phyloP scores from a whole-genome alignment of 345 rosid species.

The Eucalyptus cloeziana region DNA sequence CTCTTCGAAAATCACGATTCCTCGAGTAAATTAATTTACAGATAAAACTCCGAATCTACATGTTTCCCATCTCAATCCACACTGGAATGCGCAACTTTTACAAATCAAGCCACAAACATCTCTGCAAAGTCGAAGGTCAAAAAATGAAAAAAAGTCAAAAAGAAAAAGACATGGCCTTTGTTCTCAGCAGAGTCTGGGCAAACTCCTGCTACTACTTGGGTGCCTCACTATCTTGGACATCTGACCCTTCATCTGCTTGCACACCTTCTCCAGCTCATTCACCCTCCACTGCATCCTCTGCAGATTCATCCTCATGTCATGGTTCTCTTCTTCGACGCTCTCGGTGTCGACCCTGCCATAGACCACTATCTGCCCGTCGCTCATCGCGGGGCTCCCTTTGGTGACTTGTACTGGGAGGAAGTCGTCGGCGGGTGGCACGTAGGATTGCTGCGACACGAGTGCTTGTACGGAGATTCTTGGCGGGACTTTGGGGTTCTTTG shows the following conservation, averaged over 20 bases:
- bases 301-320: constrained; percentile 14
- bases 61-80: not conserved
- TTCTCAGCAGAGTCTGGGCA: constrained; percentile 50
- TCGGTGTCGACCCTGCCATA: constrained; percentile 2
- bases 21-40: not conserved
- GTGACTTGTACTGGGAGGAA: not conserved
- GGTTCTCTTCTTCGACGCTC: constrained; percentile 10
- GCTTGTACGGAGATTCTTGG: constrained; percentile 59
- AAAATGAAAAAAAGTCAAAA: not conserved
- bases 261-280: constrained; percentile 39
- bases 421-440: not conserved
- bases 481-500: constrained; percentile 77
- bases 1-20: not conserved
- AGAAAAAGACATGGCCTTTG: not conserved
- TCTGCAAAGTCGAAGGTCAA: not conserved
- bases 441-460: constrained; percentile 40
- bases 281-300: constrained; percentile 39
- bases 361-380: not conserved
- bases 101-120: not conserved
- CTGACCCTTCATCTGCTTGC: constrained; percentile 48
- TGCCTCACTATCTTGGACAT: constrained; percentile 32
- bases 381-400: not conserved
- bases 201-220: not conserved
- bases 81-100: not conserved
- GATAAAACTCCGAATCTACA: not conserved